Percentiles rank a stretch among this genome's conserved stretches.
Conservation (phyloP, 495 filamentous ascomycete species). For the Aspergillus saccharolyticus region DNA sequence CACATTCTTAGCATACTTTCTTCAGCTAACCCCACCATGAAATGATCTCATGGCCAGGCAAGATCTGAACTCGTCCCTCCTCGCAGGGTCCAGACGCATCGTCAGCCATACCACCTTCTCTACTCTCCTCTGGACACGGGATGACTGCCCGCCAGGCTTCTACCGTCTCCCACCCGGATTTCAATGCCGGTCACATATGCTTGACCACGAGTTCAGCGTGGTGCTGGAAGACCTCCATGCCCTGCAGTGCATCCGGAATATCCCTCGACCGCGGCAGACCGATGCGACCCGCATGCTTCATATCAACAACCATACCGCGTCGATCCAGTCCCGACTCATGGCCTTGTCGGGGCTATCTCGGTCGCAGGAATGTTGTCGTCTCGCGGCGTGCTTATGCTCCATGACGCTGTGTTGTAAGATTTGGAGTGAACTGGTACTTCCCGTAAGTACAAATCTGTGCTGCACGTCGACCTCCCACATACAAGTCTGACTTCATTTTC, state of each 20-base stretch:
- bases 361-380: conserved; percentile 29
- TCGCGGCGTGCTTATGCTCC: conserved; percentile 34
- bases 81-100: conserved; percentile 28
- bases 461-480: neutral
- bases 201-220: conserved; percentile 24
- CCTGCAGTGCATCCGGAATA: conserved; percentile 35
- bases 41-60: conserved; percentile 19
- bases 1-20: neutral
- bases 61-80: conserved; percentile 33
- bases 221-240: conserved; percentile 32
- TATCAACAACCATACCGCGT: conserved; percentile 37
- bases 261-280: conserved; percentile 10
- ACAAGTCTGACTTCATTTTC: conserved; percentile 8
- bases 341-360: conserved; percentile 16
- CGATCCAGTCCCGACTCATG: conserved; percentile 32
- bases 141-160: conserved; percentile 22
- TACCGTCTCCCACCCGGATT: conserved; percentile 28
- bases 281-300: conserved; percentile 29
- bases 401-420: conserved; percentile 35
- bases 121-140: conserved; percentile 33
- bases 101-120: conserved; percentile 35
- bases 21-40: too few species aligned
- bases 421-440: conserved; percentile 30
- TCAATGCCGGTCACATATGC: conserved; percentile 16
- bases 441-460: conserved; percentile 27